Evolutionary conservation across 2,329 filamentous ascomycete genomes (phyloP).

Genomic region (Fusarium keratoplasticum): DNA sequence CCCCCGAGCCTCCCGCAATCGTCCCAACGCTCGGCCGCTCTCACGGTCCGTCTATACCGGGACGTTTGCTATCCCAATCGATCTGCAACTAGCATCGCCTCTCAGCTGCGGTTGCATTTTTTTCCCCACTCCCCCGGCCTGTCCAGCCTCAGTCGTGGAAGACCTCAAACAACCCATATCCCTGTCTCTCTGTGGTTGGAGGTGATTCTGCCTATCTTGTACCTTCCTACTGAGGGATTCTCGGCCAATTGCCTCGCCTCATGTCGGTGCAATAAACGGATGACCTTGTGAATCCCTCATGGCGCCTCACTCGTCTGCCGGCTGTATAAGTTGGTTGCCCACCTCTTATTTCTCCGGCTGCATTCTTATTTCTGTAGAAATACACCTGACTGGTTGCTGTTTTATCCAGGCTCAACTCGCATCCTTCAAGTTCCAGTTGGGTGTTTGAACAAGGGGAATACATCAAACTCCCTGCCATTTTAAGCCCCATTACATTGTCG

Average conservation of each 20-base stretch:
- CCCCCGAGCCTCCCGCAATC: background rate
- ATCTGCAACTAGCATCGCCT: conserved; percentile 3
- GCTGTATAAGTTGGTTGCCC: conserved; percentile 31
- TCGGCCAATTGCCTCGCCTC: background rate
- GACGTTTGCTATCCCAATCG: conserved; percentile 16
- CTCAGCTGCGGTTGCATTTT: conserved; percentile 13
- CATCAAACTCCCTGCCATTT: background rate
- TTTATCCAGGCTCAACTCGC: background rate
- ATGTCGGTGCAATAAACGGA: conserved; percentile 16
- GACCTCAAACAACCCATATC: background rate
- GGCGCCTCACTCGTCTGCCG: conserved; percentile 8
- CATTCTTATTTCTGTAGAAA: background rate
- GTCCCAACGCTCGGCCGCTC: conserved; percentile 30
- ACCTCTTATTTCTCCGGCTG: background rate
- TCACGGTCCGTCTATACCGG: conserved; percentile 42
- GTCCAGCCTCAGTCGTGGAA: background rate
- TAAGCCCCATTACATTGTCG: background rate
- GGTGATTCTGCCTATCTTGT: background rate
- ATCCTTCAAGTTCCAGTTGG: background rate
- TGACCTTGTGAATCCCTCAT: conserved; percentile 6
- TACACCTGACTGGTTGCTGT: background rate
- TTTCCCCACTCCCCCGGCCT: background rate
- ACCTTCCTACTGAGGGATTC: background rate
- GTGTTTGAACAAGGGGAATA: background rate
- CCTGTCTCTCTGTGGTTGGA: conserved; percentile 24